phyloP scores from a whole-genome alignment of 2,329 filamentous ascomycete genomes.

The Nigrospora osmanthi region DNA sequence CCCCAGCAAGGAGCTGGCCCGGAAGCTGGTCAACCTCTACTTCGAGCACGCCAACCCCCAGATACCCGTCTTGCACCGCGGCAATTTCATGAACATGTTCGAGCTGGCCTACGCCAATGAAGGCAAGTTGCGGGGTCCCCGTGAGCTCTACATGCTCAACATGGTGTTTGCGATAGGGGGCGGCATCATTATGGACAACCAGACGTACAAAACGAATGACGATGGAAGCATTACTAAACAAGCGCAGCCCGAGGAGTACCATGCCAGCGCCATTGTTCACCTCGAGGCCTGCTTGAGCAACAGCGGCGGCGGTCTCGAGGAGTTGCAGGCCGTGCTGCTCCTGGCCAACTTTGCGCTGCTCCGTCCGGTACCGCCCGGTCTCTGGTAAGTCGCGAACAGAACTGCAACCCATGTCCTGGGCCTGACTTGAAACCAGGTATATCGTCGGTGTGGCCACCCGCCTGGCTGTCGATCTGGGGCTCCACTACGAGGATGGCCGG shows the following conservation, averaged over 20 bases:
- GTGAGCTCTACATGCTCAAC: conserved; percentile 89
- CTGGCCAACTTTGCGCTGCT: conserved; percentile 87
- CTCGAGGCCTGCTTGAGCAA: conserved; percentile 79
- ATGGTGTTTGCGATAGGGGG: conserved; percentile 96
- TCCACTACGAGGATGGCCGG: conserved; percentile 86
- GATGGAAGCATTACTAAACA: conserved; percentile 24
- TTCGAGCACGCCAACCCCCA: conserved; percentile 97
- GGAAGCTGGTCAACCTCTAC: conserved; percentile 71
- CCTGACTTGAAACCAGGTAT: conserved; percentile 43
- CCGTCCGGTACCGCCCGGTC: conserved; percentile 80
- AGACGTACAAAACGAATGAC: conserved; percentile 35
- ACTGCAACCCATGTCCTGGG: conserved; percentile 3
- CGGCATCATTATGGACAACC: conserved; percentile 72
- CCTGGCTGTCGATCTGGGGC: conserved; percentile 80
- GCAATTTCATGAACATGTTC: conserved; percentile 84
- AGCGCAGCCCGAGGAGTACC: conserved; percentile 87
- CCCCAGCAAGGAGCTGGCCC: conserved; percentile 67
- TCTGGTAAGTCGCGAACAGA: conserved; percentile 53
- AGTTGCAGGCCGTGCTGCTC: conserved; percentile 86
- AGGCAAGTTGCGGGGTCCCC: conserved; percentile 58
- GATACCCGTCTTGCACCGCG: conserved; percentile 83
- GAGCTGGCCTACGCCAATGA: conserved; percentile 70
- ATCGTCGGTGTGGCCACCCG: conserved; percentile 91
- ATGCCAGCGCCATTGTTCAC: conserved; percentile 88
- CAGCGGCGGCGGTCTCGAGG: conserved; percentile 83